Evolutionary conservation across 2,329 filamentous ascomycete species (phyloP), one percentile per base, ranked within the genome.

Genomic region (Fusarium musae): DNA sequence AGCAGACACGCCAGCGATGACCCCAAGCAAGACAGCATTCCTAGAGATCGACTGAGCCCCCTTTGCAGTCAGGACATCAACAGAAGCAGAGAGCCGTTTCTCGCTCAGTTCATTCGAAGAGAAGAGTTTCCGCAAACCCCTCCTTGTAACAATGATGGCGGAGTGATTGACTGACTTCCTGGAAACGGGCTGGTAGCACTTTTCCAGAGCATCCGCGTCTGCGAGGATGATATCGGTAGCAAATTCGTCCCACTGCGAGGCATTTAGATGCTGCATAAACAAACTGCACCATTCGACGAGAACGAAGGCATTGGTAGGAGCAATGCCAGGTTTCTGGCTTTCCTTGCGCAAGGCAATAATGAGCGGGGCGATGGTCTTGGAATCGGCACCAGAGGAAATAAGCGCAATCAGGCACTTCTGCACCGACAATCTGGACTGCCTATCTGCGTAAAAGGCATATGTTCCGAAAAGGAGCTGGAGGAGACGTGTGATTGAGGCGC

Each of bases 251-350:
- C 91, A 95, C 47, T 89, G 81, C 15, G 87, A 79, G 21, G 88
- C 89, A 53, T 87, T 87, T 37, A 95, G 86, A 65, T 92, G 87
- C 78, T 95, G 91, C 75, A 97, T 88, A 57, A 98, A 84, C 65
- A 96, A 82, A 66, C 92, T 93, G 81, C 91, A 94, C 96, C 96
- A 99, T 82, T 97, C 94, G 19, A 96, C 88, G 75, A 99, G 86
- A 54, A 97, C 94, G 80, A 98, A 97, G 9, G 95, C 93, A 82
- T 91, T 97, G 47, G 88, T 90, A 21, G 93, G 85, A 37, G 96
- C 94, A 77, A 98, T 91, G 71, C 90, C 91, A 23, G 88, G 85
- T 81, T 97, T 98, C 71, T 89, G 87, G 19, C 92, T 89, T 82
- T 99, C 96, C 37, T 87, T 84, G 69, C 91, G 89, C 66, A 98